phyloP scores from a whole-genome alignment of 2,329 filamentous ascomycete genomes.

The Cladosporium sp. region DNA sequence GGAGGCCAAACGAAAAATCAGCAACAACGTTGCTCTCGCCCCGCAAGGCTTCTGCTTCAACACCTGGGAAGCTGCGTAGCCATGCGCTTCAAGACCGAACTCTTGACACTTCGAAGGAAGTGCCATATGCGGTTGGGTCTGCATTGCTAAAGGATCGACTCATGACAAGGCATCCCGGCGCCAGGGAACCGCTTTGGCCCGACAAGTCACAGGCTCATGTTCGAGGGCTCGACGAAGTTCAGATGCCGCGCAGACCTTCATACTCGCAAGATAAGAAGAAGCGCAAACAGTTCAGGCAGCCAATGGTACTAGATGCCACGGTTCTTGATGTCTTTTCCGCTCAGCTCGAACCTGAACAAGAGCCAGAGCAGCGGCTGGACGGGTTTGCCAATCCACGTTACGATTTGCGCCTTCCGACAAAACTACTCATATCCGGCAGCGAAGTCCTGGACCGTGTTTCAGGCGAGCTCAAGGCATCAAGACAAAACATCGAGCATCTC shows the following conservation, averaged over 20 bases:
- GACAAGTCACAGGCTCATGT: conserved; percentile 61
- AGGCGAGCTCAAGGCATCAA: conserved; percentile 24
- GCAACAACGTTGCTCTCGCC: conserved; percentile 26
- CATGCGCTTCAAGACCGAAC: conserved; percentile 24
- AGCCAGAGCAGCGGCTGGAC: conserved; percentile 22
- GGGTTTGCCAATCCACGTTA: conserved; percentile 31
- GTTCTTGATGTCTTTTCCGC: conserved; percentile 19
- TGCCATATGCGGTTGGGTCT: conserved; percentile 21
- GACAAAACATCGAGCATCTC: conserved; percentile 1
- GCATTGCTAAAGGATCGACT: conserved; percentile 30
- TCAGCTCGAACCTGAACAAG: conserved; percentile 19
- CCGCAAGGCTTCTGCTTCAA: conserved; percentile 37
- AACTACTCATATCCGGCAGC: conserved; percentile 29
- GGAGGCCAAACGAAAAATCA: conserved; percentile 43
- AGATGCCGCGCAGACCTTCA: no score
- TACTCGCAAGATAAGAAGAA: conserved; percentile 31
- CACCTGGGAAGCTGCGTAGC: conserved; percentile 42
- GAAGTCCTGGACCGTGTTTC: conserved; percentile 36
- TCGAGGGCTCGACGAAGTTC: conserved; percentile 39
- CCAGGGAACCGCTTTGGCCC: conserved; percentile 68
- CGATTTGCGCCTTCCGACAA: conserved; percentile 25
- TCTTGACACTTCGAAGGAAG: conserved; percentile 16
- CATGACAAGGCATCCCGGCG: conserved; percentile 59
- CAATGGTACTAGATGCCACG: conserved; percentile 24
- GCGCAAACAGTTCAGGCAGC: conserved; percentile 24